Evolutionary conservation across 805 yeast species (phyloP).

Genomic region (Starmerella bombicola): DNA sequence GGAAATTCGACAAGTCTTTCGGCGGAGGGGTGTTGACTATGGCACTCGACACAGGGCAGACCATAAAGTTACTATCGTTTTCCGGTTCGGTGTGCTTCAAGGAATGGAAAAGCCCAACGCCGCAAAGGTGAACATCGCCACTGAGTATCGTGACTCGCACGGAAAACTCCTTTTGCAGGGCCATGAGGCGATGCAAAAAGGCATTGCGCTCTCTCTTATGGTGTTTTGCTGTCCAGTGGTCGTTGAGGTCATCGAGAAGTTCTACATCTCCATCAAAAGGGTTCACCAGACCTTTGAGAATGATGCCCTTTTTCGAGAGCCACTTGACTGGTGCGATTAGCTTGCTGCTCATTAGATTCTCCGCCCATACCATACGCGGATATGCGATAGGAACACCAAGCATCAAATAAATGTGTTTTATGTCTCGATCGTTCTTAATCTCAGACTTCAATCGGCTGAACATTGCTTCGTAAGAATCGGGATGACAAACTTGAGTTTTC

Average conservation of each 20-base stretch:
- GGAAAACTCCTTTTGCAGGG: slow-evolving; percentile 50
- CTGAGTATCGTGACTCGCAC: slow-evolving; percentile 72
- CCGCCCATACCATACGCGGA: slow-evolving; percentile 88
- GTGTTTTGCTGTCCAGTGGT: slow-evolving; percentile 87
- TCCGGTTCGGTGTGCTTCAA: slow-evolving; percentile 42
- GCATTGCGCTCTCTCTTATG: slow-evolving; percentile 78
- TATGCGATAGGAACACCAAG: slow-evolving; percentile 92
- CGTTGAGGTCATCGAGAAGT: slow-evolving; percentile 82
- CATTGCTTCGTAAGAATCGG: slow-evolving; percentile 44
- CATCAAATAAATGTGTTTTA: slow-evolving; percentile 69
- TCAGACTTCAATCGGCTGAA: slow-evolving; percentile 53
- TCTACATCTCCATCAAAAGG: slow-evolving; percentile 89
- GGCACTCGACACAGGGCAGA: slow-evolving; percentile 81
- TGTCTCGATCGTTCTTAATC: slow-evolving; percentile 37
- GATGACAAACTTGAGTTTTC: slow-evolving; percentile 42
- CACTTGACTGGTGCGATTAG: slow-evolving; percentile 51
- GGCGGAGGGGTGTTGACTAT: slow-evolving; percentile 92
- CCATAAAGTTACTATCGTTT: slow-evolving; percentile 59
- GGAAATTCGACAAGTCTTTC: slow-evolving; percentile 60
- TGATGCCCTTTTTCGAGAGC: slow-evolving; percentile 33
- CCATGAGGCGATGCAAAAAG: slow-evolving; percentile 48
- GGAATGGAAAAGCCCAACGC: slow-evolving; percentile 64
- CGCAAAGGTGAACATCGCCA: slow-evolving; percentile 90
- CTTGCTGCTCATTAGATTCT: slow-evolving; percentile 46
- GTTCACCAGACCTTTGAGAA: slow-evolving; percentile 64